Conservation (phyloP, 345 rosid genomes). For the Clarkia xantiana region DNA sequence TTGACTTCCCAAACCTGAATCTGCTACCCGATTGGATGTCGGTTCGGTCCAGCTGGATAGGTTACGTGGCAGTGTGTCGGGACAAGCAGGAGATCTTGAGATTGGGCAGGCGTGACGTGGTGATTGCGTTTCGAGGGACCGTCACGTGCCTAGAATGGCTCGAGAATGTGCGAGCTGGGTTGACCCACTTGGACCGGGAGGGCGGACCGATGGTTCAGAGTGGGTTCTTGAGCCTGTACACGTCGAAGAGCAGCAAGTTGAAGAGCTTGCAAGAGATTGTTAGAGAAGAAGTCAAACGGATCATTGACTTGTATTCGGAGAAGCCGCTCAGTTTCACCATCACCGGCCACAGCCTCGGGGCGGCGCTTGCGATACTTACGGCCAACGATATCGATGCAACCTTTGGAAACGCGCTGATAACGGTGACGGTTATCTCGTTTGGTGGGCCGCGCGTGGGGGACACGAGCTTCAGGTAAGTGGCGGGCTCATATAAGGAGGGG, state of each 20-base stretch:
- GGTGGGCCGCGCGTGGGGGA: conserved; percentile 67
- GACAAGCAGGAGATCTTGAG: conserved; percentile 9
- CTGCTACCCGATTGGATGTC: conserved; percentile 3
- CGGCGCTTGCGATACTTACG: conserved; percentile 43
- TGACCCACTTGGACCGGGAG: background rate
- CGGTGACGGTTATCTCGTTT: conserved; percentile 47
- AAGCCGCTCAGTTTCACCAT: conserved; percentile 26
- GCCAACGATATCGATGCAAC: conserved; percentile 36
- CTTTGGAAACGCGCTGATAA: conserved; percentile 19
- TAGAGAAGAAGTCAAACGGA: conserved; percentile 8
- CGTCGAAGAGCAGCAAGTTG: conserved; percentile 2
- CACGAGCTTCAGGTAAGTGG: conserved; percentile 23
- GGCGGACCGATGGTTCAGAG: conserved; percentile 8
- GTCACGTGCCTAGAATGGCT: conserved; percentile 12
- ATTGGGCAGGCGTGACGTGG: conserved; percentile 15
- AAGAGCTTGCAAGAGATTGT: conserved; percentile 7
- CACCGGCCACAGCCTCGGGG: conserved; percentile 61
- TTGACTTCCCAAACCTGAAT: conserved; percentile 2
- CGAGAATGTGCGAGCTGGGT: conserved; percentile 8
- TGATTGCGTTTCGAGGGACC: conserved; percentile 13
- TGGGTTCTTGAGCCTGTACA: conserved; percentile 11
- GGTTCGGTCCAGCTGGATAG: conserved; percentile 11
- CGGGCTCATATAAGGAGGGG: no score
- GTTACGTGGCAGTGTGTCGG: conserved; percentile 11
- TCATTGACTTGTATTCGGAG: conserved; percentile 1